These are phyloP conservation scores for Medicago ruthenica DNA, from an alignment of 306 rosid species.

Conservation along the genomic window DNA sequence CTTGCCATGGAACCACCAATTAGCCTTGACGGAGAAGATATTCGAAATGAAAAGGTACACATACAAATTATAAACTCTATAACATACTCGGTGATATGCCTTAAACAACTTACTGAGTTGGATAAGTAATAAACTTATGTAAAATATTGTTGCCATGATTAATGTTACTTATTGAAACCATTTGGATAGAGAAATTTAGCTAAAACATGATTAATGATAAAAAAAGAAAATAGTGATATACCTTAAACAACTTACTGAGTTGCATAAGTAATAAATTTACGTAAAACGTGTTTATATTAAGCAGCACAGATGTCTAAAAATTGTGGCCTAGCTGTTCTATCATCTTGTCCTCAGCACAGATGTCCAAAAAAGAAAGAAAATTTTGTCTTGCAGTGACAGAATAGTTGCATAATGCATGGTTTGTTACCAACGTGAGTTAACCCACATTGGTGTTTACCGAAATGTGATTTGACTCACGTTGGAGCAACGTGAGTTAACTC, in stretches of 20 bases:
- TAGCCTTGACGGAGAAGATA: slow-evolving; percentile 89
- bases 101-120: neutral
- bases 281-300: no score
- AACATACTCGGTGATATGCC: slow-evolving; percentile 19
- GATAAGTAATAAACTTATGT: neutral
- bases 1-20: slow-evolving; percentile 98
- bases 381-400: no score
- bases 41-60: slow-evolving; percentile 90
- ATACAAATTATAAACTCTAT: slow-evolving; percentile 33
- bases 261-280: neutral
- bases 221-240: neutral
- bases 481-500: no score
- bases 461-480: no score
- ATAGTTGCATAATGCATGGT: no score
- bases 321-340: no score
- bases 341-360: no score
- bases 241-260: neutral
- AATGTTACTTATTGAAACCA: neutral
- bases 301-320: no score
- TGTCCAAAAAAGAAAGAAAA: no score
- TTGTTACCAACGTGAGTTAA: no score
- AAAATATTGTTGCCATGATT: neutral
- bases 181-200: neutral
- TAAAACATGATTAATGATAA: neutral
- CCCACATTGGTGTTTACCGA: no score